Base-by-base conservation (phyloP, 345 rosid species). In the Raphanus raphanistrum region DNA sequence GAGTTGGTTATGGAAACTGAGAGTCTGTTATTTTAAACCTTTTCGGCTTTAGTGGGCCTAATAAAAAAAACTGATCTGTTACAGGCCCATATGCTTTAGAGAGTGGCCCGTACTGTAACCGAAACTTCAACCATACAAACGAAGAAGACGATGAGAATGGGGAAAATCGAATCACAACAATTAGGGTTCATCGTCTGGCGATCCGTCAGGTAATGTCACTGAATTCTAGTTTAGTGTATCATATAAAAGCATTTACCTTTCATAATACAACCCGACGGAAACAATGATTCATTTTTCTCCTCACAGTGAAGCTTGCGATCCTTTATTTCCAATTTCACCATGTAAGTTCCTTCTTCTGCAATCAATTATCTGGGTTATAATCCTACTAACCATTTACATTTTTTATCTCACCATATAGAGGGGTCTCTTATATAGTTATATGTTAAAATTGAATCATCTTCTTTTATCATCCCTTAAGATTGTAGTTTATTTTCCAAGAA, bases 341-440 rank as follows among this genome's bases (percentile, higher is more conserved):
- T 68, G 79, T 75, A 68, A 68, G 79, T 68, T 66, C 50, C n/a
- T 45, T 60, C 35, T 58, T 73, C 77, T 28, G 29, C 71, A 25
- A 17, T 32, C 15, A 62, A 0, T 21, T 10, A 0, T 32, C 41
- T 72, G 28, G 45, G 29, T 72, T 61, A 1, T 63, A 29, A 4
- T 45, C 45, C n/a, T 9, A 1, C 29, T 35, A 8, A 28, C 21
- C 12, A 6, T 57, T 29, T 50, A 0, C 15, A 4, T 8, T 3
- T 3, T 71, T 1, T 2, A 41, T 27, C 38, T 60, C 10, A 28
- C 17, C 28, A 43, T 41, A 9, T 38, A 38, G 41, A 38, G 13
- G 3, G 45, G 45, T 38, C 45, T 45, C 27, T 26, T 12, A 45
- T 28, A 21, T 21, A 21, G 21, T 21, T 21, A 21, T 45, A 45